A percentile compares a stretch with the other conserved stretches of the same genome.
phyloP scores from a whole-genome alignment of 768 basidiomycete species.

The Tylopilus rubrobrunneus region DNA sequence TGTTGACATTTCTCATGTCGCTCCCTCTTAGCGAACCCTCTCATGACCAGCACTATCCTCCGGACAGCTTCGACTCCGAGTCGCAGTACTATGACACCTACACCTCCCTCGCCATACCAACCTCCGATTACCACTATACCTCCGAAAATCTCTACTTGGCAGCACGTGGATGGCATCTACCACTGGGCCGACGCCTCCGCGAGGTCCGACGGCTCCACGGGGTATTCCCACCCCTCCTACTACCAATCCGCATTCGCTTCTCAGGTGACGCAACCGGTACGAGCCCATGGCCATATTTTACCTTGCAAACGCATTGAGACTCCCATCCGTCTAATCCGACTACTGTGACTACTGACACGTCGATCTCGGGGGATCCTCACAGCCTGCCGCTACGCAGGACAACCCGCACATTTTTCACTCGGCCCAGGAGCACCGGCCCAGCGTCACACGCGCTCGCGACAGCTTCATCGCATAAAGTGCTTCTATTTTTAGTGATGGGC shows the following conservation, averaged over 20 bases:
- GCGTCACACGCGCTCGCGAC: conserved; percentile 32
- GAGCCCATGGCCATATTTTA: conserved; percentile 6
- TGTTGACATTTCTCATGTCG: conserved; percentile 22
- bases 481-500: conserved; percentile 26
- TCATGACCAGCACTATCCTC: conserved; percentile 17
- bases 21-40: conserved; percentile 20
- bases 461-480: conserved; percentile 31
- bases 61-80: conserved; percentile 13
- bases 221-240: conserved; percentile 15
- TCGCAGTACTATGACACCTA: conserved; percentile 21
- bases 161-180: conserved; percentile 27
- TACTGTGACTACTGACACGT: conserved; percentile 16
- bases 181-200: conserved; percentile 25
- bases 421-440: conserved; percentile 30
- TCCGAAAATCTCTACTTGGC: conserved; percentile 28
- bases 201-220: conserved; percentile 24
- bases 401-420: conserved; percentile 18
- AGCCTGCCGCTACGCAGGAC: conserved; percentile 13
- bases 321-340: conserved; percentile 9
- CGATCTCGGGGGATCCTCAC: conserved; percentile 13
- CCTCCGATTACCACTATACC: conserved; percentile 24
- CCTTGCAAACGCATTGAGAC: conserved; percentile 9
- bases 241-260: conserved; percentile 14
- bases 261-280: conserved; percentile 14
- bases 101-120: conserved; percentile 14